Evolutionary conservation across 805 yeast genomes (phyloP).

Genomic region (Kodamaea nitidulidarum): DNA sequence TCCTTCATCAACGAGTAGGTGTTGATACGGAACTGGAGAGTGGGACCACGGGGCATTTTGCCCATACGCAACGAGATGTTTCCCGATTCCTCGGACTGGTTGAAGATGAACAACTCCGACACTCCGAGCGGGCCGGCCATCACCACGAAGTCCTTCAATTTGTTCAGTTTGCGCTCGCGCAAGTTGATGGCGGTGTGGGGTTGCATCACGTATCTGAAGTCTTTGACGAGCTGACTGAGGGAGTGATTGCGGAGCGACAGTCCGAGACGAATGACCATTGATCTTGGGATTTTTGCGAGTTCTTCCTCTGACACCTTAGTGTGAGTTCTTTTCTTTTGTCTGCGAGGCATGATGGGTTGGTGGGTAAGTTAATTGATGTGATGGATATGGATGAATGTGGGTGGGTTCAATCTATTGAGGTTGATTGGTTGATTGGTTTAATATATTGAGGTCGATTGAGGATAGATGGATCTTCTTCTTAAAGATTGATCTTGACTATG

Average conservation of each 20-base stretch:
- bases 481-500: no score
- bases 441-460: no score
- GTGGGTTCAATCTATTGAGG: no score
- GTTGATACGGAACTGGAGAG: slow-evolving; percentile 73
- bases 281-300: slow-evolving; percentile 71
- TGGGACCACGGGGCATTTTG: slow-evolving; percentile 92
- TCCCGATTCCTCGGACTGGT: slow-evolving; percentile 74
- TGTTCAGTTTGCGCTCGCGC: slow-evolving; percentile 81
- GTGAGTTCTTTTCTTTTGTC: slow-evolving; percentile 83
- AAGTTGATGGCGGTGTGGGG: slow-evolving; percentile 93
- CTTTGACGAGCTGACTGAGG: slow-evolving; percentile 77
- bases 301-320: slow-evolving; percentile 61
- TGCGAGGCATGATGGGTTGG: slow-evolving; percentile 36
- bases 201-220: slow-evolving; percentile 86
- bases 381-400: no score
- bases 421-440: no score
- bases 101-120: slow-evolving; percentile 80
- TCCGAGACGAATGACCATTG: slow-evolving; percentile 92
- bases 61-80: slow-evolving; percentile 79
- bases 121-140: slow-evolving; percentile 98
- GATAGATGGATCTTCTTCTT: no score
- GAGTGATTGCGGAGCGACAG: slow-evolving; percentile 73
- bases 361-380: no score
- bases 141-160: slow-evolving; percentile 88
- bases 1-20: slow-evolving; percentile 81